phyloP scores from a whole-genome alignment of 2,329 filamentous ascomycete genomes.

The Venturia asperata region DNA sequence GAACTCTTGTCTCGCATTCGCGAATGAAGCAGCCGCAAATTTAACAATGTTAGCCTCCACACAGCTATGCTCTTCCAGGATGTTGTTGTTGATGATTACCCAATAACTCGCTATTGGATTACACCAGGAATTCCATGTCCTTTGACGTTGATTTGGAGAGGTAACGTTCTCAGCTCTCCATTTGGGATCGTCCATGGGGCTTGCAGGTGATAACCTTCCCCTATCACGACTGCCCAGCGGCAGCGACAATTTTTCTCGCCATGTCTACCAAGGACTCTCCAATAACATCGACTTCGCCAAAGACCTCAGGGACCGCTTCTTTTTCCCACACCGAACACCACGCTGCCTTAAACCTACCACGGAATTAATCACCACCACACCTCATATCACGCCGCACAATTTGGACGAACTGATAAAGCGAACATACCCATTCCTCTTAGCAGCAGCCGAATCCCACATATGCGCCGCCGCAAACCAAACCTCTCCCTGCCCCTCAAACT shows the following conservation, averaged over 20 bases:
- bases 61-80: too few relatives aligned
- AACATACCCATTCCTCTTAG: neutral
- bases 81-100: too few relatives aligned
- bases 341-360: neutral
- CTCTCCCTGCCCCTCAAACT: neutral
- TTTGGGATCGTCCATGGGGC: too few relatives aligned
- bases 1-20: too few relatives aligned
- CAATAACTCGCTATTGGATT: too few relatives aligned
- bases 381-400: neutral
- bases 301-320: neutral
- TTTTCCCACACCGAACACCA: constrained; percentile 5
- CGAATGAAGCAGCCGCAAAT: too few relatives aligned
- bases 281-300: neutral
- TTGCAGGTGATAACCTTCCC: too few relatives aligned
- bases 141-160: too few relatives aligned
- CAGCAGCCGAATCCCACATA: constrained; percentile 6
- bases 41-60: too few relatives aligned
- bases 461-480: constrained; percentile 5
- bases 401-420: neutral
- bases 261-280: neutral
- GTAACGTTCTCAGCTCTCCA: too few relatives aligned
- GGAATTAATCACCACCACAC: neutral
- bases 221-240: neutral
- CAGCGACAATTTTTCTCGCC: neutral
- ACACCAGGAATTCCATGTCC: too few relatives aligned